Base-by-base conservation (phyloP, 306 rosid species). In the Echinosophora koreensis region DNA sequence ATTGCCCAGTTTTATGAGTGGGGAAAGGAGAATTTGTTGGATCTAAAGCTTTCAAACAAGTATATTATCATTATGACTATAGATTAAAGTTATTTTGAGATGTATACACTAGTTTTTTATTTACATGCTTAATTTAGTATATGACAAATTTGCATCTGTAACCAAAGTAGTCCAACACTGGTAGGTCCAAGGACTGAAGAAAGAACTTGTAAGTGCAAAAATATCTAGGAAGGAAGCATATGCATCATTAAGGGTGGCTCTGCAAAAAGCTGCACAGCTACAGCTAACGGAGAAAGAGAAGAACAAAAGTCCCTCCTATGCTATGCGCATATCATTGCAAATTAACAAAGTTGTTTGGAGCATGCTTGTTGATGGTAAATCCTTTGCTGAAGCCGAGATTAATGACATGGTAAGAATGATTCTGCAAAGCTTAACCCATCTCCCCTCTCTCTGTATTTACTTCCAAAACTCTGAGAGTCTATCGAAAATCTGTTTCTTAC, bases 341-440 rank as follows among this genome's bases (percentile, higher is more conserved):
- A 95, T 95, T 77, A 77, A 82, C 82, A 95, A 91, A 83, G 97
- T 95, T 63, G 97, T 86, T 80, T 95, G 99, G 99, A 92, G 94
- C 94, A 95, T 95, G 99, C 89, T 95, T 77, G 79, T 86, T 42
- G 97, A 95, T 84, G 98, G 98, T 71, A 95, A 95, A 95, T 61
- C 97, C 68, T 87, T 95, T 86, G 97, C 97, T 8, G 99, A 91
- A 81, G 93, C 84, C 2, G 99, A 95, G 89, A 87, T 95, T 74
- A 95, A 87, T 88, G 99, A 95, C 85, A 84, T 95, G 99, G 99
- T 95, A 87, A 86, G 97, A 68, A 52, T 73, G 41, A 64, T 79
- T 74, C 50, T 50, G 30, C 39, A 55, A 73, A 57, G 64, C 68
- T 51, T n/a, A 49, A 15, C 65, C 58, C 70, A 38, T 47, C 77